A percentile compares a stretch with the other conserved stretches of the same genome.
phyloP scores from a whole-genome alignment of 1,284 basidiomycete genomes.

The Ceratobasidium sp. region DNA sequence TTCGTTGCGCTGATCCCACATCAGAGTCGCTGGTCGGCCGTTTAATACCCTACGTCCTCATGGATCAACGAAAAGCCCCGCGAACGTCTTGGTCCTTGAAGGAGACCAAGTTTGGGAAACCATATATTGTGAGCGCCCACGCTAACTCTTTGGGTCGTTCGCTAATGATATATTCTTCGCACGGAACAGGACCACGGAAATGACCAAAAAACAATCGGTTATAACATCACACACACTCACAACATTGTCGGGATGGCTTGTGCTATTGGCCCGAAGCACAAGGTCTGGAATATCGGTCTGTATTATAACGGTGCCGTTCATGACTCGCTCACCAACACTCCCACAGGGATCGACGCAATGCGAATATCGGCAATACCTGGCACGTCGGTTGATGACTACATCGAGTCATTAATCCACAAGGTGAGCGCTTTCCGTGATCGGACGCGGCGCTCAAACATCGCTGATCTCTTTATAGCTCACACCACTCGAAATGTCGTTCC shows the following conservation, averaged over 20 bases:
- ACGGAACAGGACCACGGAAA: conserved; percentile 46
- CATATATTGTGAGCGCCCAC: conserved; percentile 73
- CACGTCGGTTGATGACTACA: conserved; percentile 69
- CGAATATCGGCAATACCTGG: conserved; percentile 71
- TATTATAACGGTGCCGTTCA: neutral
- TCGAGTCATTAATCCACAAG: conserved; percentile 80
- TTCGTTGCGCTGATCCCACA: conserved; percentile 6
- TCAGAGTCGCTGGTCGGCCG: conserved; percentile 76
- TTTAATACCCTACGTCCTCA: conserved; percentile 84
- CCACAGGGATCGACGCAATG: conserved; percentile 71
- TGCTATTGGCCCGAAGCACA: conserved; percentile 78
- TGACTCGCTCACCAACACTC: neutral
- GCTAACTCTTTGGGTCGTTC: conserved; percentile 18
- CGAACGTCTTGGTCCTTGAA: conserved; percentile 78
- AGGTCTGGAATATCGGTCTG: conserved; percentile 76
- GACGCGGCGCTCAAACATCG: neutral
- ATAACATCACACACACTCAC: conserved; percentile 75
- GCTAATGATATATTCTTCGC: conserved; percentile 61
- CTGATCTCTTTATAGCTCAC: conserved; percentile 66
- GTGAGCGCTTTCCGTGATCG: conserved; percentile 58
- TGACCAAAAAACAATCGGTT: conserved; percentile 71
- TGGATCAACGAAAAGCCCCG: conserved; percentile 82
- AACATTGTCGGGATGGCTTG: conserved; percentile 71
- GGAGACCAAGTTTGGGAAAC: conserved; percentile 72
- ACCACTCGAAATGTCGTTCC: conserved; percentile 60